Percentiles rank a stretch among this genome's conserved stretches.
These are phyloP conservation scores for Papiliotrema laurentii DNA, from an alignment of 1,284 basidiomycete species.

Conservation along the genomic window DNA sequence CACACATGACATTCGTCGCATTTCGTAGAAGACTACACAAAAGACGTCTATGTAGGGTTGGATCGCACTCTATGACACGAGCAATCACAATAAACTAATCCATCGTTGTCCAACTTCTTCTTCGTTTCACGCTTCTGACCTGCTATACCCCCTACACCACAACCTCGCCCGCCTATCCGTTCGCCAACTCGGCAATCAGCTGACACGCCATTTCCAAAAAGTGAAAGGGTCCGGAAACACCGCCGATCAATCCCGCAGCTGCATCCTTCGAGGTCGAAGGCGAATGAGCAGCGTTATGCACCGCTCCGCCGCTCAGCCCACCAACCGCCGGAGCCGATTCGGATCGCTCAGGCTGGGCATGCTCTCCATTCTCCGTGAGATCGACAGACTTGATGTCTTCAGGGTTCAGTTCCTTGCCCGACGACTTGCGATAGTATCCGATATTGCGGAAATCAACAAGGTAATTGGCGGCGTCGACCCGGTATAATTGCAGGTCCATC, in stretches of 20 bases:
- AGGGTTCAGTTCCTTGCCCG: constrained; percentile 34
- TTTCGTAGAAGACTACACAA: too few species aligned
- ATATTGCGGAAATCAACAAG: constrained; percentile 98
- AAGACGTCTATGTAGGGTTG: too few species aligned
- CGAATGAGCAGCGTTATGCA: not conserved
- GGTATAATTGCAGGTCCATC: constrained; percentile 96
- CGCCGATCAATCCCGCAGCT: constrained; percentile 58
- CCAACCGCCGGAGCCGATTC: not conserved
- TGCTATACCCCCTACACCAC: too few species aligned
- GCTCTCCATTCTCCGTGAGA: not conserved
- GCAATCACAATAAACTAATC: too few species aligned
- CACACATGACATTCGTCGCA: too few species aligned
- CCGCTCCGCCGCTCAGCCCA: not conserved
- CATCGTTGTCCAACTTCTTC: too few species aligned
- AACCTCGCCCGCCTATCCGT: too few species aligned
- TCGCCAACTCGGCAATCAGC: constrained; percentile 54
- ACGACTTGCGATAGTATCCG: constrained; percentile 66
- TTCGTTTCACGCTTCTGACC: too few species aligned
- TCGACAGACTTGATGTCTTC: constrained; percentile 6
- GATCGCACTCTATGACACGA: too few species aligned
- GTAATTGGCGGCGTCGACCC: constrained; percentile 93
- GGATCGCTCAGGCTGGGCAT: not conserved
- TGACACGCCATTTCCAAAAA: constrained; percentile 91
- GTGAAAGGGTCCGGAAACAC: constrained; percentile 81
- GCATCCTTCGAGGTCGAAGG: constrained; percentile 10